These are phyloP conservation scores for Metahyphopichia silvanorum DNA, from an alignment of 805 yeast species.

Conservation along the genomic window DNA sequence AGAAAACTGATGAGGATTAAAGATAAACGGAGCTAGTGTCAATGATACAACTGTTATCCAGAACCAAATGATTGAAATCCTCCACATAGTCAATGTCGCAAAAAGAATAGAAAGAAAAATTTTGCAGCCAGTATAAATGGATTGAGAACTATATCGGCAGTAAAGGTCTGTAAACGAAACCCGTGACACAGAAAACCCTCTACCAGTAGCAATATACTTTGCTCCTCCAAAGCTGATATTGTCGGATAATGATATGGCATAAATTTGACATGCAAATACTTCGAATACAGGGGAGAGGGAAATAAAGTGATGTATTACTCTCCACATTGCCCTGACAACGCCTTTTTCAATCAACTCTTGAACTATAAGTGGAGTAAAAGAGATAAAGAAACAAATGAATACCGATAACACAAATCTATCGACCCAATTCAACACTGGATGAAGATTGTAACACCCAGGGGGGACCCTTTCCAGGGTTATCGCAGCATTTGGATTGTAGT, in stretches of 20 bases:
- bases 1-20: slow-evolving; percentile 54
- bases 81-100: slow-evolving; percentile 80
- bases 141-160: slow-evolving; percentile 69
- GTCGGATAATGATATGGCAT: slow-evolving; percentile 70
- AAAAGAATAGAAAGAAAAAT: slow-evolving; percentile 68
- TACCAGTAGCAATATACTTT: slow-evolving; percentile 84
- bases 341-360: slow-evolving; percentile 91
- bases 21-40: slow-evolving; percentile 48
- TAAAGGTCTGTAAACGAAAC: slow-evolving; percentile 68
- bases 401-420: slow-evolving; percentile 84
- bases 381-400: slow-evolving; percentile 87
- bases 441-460: slow-evolving; percentile 78
- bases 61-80: slow-evolving; percentile 62
- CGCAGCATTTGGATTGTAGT: slow-evolving; percentile 62
- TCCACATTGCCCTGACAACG: slow-evolving; percentile 61
- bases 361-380: slow-evolving; percentile 81
- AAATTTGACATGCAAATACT: slow-evolving; percentile 92
- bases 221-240: slow-evolving; percentile 92
- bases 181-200: slow-evolving; percentile 90
- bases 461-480: slow-evolving; percentile 74
- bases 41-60: slow-evolving; percentile 47
- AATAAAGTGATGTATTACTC: slow-evolving; percentile 71
- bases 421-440: slow-evolving; percentile 89
- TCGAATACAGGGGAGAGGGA: slow-evolving; percentile 91
- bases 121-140: slow-evolving; percentile 76